Base-by-base conservation (phyloP, 2,329 filamentous ascomycete species). In the Curvularia spicifera region DNA sequence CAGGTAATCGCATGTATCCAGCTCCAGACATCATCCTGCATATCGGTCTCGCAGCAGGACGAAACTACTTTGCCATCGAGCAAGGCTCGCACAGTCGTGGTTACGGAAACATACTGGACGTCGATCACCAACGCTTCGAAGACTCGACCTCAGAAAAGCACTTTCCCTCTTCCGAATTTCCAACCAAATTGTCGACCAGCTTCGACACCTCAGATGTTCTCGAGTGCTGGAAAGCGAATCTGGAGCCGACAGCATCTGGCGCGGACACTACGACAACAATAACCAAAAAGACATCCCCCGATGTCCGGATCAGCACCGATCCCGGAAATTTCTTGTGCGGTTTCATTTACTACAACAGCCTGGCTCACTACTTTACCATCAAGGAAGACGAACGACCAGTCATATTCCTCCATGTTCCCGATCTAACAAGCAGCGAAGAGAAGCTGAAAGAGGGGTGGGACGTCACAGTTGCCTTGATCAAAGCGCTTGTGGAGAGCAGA, bases 301-400 rank as follows among this genome's bases (percentile, higher is more conserved):
- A 76, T 59, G 70, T 76, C 5, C 61, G 72, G 1, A 51, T 68
- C 1, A 71, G 67, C 12, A 62, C 61, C 2, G 72, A 77, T 53
- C 71, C 75, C 1, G 73, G 75, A 3, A 76, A 76, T 29, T 76
- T 76, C 48, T 31, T 77, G 54, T 77, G 75, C 15, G 75, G 73
- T 0, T 76, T 77, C 51, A 74, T 74, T 5, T 76, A 77, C 59
- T 76, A 69, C 28, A 74, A 73, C 42, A 71, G 69, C 9, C 56
- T 77, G 8, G 73, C 72, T 33, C 68, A 72, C 37, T 76, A 68
- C 39, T 70, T 65, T 26, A 31, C 48, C 4, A 51, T 68, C 18
- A 60, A 63, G 10, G 53, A 66, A 7, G 61, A 64, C 0, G 64
- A 72, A 35, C 57, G 62, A n/a, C 74, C 74, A 2, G 74, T 77